Conservation (phyloP, 73 alveolate species). For the Effrenium voratum region DNA sequence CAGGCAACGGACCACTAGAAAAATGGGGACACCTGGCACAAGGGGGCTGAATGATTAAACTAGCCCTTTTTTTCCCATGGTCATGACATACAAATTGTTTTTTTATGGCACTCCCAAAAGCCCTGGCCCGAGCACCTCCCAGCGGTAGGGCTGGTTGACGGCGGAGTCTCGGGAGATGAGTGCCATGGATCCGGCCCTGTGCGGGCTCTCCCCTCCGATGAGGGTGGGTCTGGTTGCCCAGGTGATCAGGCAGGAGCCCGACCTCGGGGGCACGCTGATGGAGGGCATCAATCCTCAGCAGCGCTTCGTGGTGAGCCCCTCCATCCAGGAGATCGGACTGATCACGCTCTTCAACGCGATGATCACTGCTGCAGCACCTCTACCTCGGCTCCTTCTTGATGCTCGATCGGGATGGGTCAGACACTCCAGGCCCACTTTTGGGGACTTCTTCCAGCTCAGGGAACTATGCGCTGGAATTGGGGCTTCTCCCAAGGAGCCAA, state of each 20-base stretch:
- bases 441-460: neutral
- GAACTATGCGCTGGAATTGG: constrained; percentile 1
- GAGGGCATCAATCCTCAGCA: too few relatives aligned
- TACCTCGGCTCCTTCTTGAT: neutral
- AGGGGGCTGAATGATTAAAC: too few relatives aligned
- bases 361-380: neutral
- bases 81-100: too few relatives aligned
- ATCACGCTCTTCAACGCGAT: neutral
- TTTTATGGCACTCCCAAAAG: too few relatives aligned
- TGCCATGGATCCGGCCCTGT: neutral
- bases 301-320: neutral
- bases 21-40: too few relatives aligned
- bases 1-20: too few relatives aligned
- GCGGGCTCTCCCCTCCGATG: neutral
- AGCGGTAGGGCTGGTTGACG: neutral
- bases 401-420: neutral
- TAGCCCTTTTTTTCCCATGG: too few relatives aligned
- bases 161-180: neutral
- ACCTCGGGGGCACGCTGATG: too few relatives aligned
- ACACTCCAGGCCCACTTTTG: too few relatives aligned
- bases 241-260: neutral
- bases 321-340: too few relatives aligned
- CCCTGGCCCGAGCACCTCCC: neutral
- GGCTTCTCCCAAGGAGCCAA: neutral
- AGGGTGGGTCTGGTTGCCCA: neutral